Evolutionary conservation across 306 rosid species (phyloP), one percentile per base, ranked within the genome.

Genomic region (Castanea sativa): DNA sequence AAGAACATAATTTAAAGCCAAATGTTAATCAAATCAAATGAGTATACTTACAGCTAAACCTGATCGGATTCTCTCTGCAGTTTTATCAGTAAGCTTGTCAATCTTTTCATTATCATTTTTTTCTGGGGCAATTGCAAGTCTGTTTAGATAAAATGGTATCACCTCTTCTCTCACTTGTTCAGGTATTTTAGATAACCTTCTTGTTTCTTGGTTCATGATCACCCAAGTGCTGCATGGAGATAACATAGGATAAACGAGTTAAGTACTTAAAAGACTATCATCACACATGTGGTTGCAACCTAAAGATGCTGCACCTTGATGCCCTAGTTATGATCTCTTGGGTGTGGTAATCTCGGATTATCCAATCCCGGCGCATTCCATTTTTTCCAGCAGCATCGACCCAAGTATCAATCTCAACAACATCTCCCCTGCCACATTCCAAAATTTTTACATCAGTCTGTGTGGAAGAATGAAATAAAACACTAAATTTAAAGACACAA

Each of bases 281-380:
- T 9, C 45, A 41, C 14, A 64, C 20, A 5, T 67, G n/a, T 67
- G 43, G 21, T 65, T 23, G 71, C 8, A 65, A 11, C 18, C 33
- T 14, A 5, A 51, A 55, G 11, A 41, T 2, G 12, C 1, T 3
- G 60, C 2, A 92, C 98, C 98, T 94, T 70, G 99, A 92, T 18
- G 97, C 99, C 75, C 88, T 91, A 5, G 93, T 85, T 49, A 94
- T 91, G 79, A 91, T 88, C 77, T 94, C 91, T 84, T 82, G 82
- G 15, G 91, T 90, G 45, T 85, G 81, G 70, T 85, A 87, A 79
- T 94, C 97, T 51, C 99, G 81, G 69, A 94, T 94, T 5, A 92
- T 81, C 99, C 99, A 94, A 75, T 92, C 99, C 69, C 99, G 86
- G n/a, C 95, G 85, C 97, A 94, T 94, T 78, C 95, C 99, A 55